These are phyloP conservation scores for Dictyostelium brefeldianum DNA, from an alignment of 78 protist species.

Conservation along the genomic window DNA sequence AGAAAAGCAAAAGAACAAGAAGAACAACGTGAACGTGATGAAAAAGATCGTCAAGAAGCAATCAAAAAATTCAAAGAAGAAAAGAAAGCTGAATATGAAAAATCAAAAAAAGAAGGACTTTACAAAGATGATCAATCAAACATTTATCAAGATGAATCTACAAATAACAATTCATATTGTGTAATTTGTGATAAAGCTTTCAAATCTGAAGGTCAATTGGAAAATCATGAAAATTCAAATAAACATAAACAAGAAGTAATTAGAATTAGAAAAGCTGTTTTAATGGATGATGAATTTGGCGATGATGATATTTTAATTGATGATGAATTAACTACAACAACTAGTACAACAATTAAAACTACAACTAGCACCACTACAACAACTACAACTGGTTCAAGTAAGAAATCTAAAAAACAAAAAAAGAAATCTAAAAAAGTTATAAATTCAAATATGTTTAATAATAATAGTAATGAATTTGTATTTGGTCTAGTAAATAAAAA, in stretches of 20 bases:
- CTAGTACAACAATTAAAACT: neutral
- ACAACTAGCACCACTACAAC: too few relatives aligned
- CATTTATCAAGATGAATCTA: conserved; percentile 45
- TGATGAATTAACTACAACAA: neutral
- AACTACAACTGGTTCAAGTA: neutral
- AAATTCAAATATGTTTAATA: neutral
- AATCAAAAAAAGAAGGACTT: neutral
- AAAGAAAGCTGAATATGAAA: conserved; percentile 53
- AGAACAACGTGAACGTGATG: neutral
- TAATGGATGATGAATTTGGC: neutral
- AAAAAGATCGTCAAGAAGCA: conserved; percentile 14
- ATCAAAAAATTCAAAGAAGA: conserved; percentile 14
- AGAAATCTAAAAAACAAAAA: neutral
- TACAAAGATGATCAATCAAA: neutral
- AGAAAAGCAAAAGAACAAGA: conserved; percentile 1
- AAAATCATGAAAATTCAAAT: conserved; percentile 83
- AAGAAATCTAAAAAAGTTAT: conserved; percentile 26
- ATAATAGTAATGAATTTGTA: conserved; percentile 22
- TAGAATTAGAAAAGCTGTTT: conserved; percentile 28
- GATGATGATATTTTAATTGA: neutral
- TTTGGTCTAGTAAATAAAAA: conserved; percentile 36
- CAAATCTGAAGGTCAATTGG: conserved; percentile 27
- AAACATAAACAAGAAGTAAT: conserved; percentile 59
- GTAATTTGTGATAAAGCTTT: conserved; percentile 85
- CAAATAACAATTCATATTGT: conserved; percentile 39